These are phyloP conservation scores for Pseudogymnoascus sp. DNA, from an alignment of 2,329 filamentous ascomycete species.

Conservation along the genomic window DNA sequence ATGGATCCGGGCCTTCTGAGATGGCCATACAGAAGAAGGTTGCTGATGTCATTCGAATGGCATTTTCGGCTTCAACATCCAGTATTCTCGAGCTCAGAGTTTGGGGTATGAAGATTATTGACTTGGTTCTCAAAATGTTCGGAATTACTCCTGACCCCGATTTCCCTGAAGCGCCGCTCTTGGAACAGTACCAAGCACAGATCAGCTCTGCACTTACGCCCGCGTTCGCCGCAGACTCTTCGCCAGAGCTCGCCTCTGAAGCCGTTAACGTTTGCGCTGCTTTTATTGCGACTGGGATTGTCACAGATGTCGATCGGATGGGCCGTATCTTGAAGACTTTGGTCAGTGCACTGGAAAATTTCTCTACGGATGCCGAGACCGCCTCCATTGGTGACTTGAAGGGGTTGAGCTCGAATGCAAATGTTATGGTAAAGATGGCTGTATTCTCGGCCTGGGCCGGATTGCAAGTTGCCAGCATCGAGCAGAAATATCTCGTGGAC, in stretches of 20 bases:
- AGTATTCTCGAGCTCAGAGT: conserved; percentile 84
- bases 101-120: conserved; percentile 88
- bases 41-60: conserved; percentile 90
- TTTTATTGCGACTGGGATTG: conserved; percentile 94
- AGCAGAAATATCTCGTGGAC: conserved; percentile 81
- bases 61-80: conserved; percentile 93
- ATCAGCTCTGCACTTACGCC: conserved; percentile 95
- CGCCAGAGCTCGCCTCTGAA: conserved; percentile 88
- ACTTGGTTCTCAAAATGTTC: conserved; percentile 90
- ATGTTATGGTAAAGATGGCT: conserved; percentile 97
- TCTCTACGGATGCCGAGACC: conserved; percentile 71
- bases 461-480: conserved; percentile 86
- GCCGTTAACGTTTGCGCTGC: conserved; percentile 97
- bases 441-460: conserved; percentile 97
- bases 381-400: conserved; percentile 88
- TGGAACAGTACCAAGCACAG: conserved; percentile 97
- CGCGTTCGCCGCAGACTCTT: conserved; percentile 91
- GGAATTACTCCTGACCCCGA: conserved; percentile 92
- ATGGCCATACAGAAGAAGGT: conserved; percentile 72
- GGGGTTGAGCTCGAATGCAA: conserved; percentile 87
- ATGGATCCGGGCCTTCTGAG: conserved; percentile 73
- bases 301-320: conserved; percentile 98
- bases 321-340: conserved; percentile 92
- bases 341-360: conserved; percentile 84
- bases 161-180: conserved; percentile 90